phyloP scores from a whole-genome alignment of 2,329 filamentous ascomycete genomes.

The Coniella vitis region DNA sequence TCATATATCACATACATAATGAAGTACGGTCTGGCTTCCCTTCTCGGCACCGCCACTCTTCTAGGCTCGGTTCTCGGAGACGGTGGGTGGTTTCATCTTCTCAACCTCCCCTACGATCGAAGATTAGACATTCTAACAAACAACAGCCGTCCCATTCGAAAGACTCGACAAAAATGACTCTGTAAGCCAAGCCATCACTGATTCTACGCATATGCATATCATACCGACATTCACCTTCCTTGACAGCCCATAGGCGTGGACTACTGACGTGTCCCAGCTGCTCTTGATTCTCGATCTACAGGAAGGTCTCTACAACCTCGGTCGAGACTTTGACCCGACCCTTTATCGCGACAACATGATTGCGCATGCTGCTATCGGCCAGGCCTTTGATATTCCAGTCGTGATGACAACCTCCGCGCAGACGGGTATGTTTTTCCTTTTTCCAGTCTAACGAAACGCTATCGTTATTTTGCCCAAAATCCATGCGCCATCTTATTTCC shows the following conservation, averaged over 20 bases:
- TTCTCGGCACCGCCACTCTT: constrained; percentile 4
- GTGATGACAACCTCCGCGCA: constrained; percentile 66
- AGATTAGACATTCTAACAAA: background rate
- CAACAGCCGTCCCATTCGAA: constrained; percentile 20
- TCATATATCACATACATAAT: background rate
- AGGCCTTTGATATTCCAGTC: constrained; percentile 60
- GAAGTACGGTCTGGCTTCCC: background rate
- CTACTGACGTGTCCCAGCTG: constrained; percentile 33
- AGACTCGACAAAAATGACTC: constrained; percentile 26
- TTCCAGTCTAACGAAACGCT: background rate
- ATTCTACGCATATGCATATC: background rate
- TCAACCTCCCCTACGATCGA: no score
- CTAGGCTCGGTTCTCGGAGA: constrained; percentile 5
- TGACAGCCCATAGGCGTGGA: no score
- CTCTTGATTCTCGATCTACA: constrained; percentile 55
- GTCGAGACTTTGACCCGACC: constrained; percentile 59
- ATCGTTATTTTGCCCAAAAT: background rate
- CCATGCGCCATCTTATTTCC: background rate
- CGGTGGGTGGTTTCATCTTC: constrained; percentile 8
- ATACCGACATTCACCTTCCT: background rate
- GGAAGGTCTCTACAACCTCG: constrained; percentile 50
- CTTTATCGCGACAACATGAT: constrained; percentile 62
- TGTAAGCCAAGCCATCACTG: constrained; percentile 11
- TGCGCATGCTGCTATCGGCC: constrained; percentile 59
- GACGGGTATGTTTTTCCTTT: constrained; percentile 28